Evolutionary conservation across 1,139 yeast species (phyloP).

Genomic region (Suhomyces guaymorum): DNA sequence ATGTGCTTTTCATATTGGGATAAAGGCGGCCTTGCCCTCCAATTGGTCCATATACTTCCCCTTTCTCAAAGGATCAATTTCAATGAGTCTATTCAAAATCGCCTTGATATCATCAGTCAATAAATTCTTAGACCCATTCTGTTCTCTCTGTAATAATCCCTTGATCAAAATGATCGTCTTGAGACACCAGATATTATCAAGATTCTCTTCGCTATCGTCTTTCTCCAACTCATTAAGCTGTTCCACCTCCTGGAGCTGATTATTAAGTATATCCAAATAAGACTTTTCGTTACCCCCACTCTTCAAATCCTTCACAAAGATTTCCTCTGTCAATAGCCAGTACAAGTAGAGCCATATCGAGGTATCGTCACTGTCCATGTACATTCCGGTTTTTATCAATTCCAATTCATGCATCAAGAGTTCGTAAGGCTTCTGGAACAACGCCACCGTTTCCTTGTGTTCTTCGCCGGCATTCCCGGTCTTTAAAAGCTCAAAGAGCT

Average conservation of each 20-base stretch:
- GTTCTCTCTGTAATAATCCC: constrained; percentile 28
- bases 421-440: constrained; percentile 27
- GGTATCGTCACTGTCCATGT: constrained; percentile 91
- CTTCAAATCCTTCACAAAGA: constrained; percentile 38
- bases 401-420: constrained; percentile 62
- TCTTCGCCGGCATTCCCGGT: constrained; percentile 11
- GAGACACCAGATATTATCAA: constrained; percentile 70
- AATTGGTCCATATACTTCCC: constrained; percentile 57
- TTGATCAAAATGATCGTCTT: constrained; percentile 52
- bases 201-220: constrained; percentile 51
- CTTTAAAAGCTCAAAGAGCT: constrained; percentile 35
- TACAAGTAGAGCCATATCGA: constrained; percentile 87
- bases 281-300: constrained; percentile 12
- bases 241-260: constrained; percentile 40
- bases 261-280: constrained; percentile 35
- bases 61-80: constrained; percentile 69
- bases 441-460: constrained; percentile 12
- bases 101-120: constrained; percentile 29
- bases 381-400: constrained; percentile 78
- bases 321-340: constrained; percentile 70
- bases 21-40: constrained; percentile 15
- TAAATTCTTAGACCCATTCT: constrained; percentile 8
- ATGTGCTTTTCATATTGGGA: constrained; percentile 4
- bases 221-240: constrained; percentile 64
- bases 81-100: constrained; percentile 44